phyloP scores from a whole-genome alignment of 108 stramenopile genomes.

The Fragilaria crotonensis region DNA sequence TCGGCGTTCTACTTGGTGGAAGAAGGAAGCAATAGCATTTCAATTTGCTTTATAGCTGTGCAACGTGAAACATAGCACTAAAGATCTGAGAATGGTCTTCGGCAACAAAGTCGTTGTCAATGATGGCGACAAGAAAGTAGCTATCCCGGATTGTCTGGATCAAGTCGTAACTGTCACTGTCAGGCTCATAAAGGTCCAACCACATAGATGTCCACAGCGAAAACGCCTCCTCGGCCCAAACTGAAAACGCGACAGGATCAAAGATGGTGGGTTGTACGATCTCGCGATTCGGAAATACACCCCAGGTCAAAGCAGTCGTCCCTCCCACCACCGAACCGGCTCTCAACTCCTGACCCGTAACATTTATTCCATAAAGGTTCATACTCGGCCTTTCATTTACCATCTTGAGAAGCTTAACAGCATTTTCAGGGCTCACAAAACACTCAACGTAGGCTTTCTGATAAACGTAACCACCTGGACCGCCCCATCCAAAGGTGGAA shows the following conservation, averaged over 20 bases:
- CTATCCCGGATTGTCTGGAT: constrained; percentile 85
- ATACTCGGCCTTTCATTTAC: constrained; percentile 44
- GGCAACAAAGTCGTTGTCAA: constrained; percentile 87
- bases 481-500: constrained; percentile 92
- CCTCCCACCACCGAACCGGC: constrained; percentile 57
- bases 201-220: constrained; percentile 89
- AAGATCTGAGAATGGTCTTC: constrained; percentile 3
- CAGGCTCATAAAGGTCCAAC: constrained; percentile 90
- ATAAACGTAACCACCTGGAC: constrained; percentile 88
- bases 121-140: constrained; percentile 89
- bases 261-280: constrained; percentile 97
- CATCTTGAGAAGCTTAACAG: constrained; percentile 53
- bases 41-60: no score
- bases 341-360: constrained; percentile 40
- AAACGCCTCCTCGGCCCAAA: constrained; percentile 95
- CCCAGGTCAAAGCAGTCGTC: constrained; percentile 88
- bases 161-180: constrained; percentile 66
- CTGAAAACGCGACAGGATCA: constrained; percentile 87
- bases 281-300: constrained; percentile 78
- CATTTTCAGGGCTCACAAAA: constrained; percentile 79
- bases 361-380: constrained; percentile 81
- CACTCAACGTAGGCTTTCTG: constrained; percentile 97
- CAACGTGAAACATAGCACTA: constrained; percentile 6
- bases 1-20: neutral
- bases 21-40: neutral